A percentile compares a stretch with the other conserved stretches of the same genome.
Conservation (phyloP, 768 basidiomycete genomes). For the Myochromella boudieri region DNA sequence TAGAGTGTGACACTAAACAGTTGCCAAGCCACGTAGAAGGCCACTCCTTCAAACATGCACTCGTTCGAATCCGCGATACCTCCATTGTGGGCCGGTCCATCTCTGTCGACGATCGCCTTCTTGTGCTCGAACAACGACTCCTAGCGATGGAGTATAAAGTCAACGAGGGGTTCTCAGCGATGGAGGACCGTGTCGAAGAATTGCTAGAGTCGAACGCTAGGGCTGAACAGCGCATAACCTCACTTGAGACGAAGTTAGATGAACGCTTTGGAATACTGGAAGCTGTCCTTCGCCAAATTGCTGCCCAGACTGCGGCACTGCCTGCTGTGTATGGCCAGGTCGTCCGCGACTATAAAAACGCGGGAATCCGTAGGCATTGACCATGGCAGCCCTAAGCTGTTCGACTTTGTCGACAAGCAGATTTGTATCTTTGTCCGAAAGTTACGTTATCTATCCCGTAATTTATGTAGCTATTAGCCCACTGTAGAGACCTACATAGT, state of each 20-base stretch:
- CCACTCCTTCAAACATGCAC: conserved; percentile 22
- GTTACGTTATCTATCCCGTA: too few relatives aligned
- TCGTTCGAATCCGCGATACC: conserved; percentile 21
- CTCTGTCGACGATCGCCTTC: conserved; percentile 5
- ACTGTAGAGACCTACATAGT: too few relatives aligned
- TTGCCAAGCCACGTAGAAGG: conserved; percentile 7
- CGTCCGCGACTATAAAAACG: conserved; percentile 19
- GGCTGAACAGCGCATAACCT: conserved; percentile 16
- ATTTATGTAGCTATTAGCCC: too few relatives aligned
- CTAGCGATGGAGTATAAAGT: conserved; percentile 28
- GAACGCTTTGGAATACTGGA: conserved; percentile 22
- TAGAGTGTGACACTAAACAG: conserved; percentile 27
- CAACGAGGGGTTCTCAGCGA: conserved; percentile 23
- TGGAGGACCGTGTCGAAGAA: conserved; percentile 24
- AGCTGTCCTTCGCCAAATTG: conserved; percentile 21
- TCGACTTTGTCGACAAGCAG: too few relatives aligned
- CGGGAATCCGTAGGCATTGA: too few relatives aligned
- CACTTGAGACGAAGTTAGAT: conserved; percentile 16
- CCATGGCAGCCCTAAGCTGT: too few relatives aligned
- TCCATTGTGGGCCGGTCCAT: background rate
- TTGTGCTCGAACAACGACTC: conserved; percentile 29
- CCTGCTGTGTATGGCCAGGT: conserved; percentile 28
- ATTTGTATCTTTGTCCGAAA: too few relatives aligned
- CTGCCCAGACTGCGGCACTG: conserved; percentile 25
- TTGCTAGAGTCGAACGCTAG: conserved; percentile 25